phyloP scores from a whole-genome alignment of 2,329 filamentous ascomycete species.

The Fonsecaea multimorphosa region DNA sequence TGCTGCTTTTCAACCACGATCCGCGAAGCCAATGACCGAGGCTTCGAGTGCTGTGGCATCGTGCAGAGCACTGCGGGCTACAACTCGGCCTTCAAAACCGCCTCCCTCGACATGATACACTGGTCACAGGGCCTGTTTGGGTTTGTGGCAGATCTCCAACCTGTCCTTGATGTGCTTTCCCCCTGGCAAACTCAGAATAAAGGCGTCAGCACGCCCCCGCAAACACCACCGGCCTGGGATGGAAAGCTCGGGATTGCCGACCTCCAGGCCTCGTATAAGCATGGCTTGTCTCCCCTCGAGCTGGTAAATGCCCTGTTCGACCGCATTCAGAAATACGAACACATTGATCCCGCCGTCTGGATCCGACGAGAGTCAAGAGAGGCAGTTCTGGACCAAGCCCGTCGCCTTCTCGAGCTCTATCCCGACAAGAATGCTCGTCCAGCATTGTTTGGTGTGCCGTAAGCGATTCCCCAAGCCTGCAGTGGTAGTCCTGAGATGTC shows the following conservation, averaged over 20 bases:
- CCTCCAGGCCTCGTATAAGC: conserved; percentile 53
- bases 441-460: conserved; percentile 56
- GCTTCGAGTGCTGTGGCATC: conserved; percentile 64
- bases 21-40: conserved; percentile 65
- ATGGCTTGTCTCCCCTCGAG: conserved; percentile 30
- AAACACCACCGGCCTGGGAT: conserved; percentile 45
- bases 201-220: conserved; percentile 35
- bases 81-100: conserved; percentile 46
- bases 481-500: not conserved
- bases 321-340: conserved; percentile 57
- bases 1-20: conserved; percentile 64
- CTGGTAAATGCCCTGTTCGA: conserved; percentile 47
- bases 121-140: conserved; percentile 48
- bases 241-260: conserved; percentile 53
- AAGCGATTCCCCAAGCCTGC: not conserved
- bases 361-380: conserved; percentile 53
- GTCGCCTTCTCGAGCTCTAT: conserved; percentile 50
- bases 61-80: conserved; percentile 51
- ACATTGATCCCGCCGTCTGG: conserved; percentile 59
- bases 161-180: conserved; percentile 35
- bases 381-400: conserved; percentile 50
- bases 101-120: conserved; percentile 47
- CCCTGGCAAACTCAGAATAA: conserved; percentile 32
- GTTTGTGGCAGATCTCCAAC: conserved; percentile 43
- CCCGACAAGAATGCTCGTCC: conserved; percentile 49